Conservation (phyloP, 441 rosid species). For the Biscutella laevigata region DNA sequence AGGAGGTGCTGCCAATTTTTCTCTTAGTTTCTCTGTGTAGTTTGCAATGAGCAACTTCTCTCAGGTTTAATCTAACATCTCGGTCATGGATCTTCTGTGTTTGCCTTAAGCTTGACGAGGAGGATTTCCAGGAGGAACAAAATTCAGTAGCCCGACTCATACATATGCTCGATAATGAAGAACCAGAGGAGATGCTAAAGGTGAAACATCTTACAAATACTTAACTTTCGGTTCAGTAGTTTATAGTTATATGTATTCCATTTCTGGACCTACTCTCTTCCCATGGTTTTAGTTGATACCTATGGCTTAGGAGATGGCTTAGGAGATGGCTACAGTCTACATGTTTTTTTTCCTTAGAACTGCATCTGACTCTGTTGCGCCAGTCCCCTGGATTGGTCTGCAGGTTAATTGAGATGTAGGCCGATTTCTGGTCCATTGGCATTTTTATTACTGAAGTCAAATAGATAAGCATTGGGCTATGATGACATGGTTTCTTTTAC, state of each 20-base stretch:
- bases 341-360: neutral
- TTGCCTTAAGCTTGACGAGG: slow-evolving; percentile 52
- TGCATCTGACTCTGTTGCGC: neutral
- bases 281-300: neutral
- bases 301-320: too few species aligned
- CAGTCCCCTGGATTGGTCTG: neutral
- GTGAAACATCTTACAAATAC: slow-evolving; percentile 19
- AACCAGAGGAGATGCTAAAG: slow-evolving; percentile 62
- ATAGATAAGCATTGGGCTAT: slow-evolving; percentile 9
- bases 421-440: neutral
- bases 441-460: neutral
- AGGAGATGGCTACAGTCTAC: neutral
- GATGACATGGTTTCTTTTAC: slow-evolving; percentile 5
- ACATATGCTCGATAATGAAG: slow-evolving; percentile 52
- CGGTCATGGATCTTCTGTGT: slow-evolving; percentile 10
- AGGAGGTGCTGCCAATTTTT: slow-evolving; percentile 36
- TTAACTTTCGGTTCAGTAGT: neutral
- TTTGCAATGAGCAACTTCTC: neutral
- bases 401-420: neutral
- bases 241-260: neutral
- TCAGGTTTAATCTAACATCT: slow-evolving; percentile 1
- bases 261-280: neutral
- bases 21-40: neutral
- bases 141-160: slow-evolving; percentile 58
- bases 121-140: slow-evolving; percentile 67